Percentiles rank a stretch among this genome's conserved stretches.
phyloP scores from a whole-genome alignment of 1,139 yeast genomes.

The Eremothecium sinecaudum region DNA sequence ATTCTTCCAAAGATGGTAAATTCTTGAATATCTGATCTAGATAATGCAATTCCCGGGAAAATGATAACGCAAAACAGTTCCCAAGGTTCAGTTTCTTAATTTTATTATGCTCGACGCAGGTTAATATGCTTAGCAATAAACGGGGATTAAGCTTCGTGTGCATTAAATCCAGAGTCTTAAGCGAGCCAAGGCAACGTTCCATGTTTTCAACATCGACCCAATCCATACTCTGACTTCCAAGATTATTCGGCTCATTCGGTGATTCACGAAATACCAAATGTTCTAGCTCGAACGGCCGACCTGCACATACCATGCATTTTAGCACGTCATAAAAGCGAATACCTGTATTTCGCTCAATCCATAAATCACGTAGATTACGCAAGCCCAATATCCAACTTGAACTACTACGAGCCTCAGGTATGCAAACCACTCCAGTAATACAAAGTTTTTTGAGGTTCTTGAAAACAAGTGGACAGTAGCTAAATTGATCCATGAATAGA shows the following conservation, averaged over 20 bases:
- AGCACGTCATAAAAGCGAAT: conserved; percentile 17
- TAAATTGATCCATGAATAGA: neutral
- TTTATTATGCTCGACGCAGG: conserved; percentile 10
- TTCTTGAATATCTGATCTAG: neutral
- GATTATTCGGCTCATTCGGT: conserved; percentile 8
- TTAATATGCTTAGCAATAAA: conserved; percentile 15
- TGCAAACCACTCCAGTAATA: conserved; percentile 1
- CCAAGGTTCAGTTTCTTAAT: conserved; percentile 23
- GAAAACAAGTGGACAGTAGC: neutral
- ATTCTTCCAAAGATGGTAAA: conserved; percentile 15
- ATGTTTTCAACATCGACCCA: conserved; percentile 8
- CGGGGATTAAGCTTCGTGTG: conserved; percentile 25
- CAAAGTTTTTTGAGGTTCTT: neutral
- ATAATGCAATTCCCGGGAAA: conserved; percentile 10
- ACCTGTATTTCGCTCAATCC: conserved; percentile 27
- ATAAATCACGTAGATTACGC: conserved; percentile 18
- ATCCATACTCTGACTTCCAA: conserved; percentile 11
- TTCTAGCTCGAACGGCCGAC: conserved; percentile 14
- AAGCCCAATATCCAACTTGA: conserved; percentile 22
- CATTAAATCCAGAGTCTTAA: conserved; percentile 24
- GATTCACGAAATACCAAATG: conserved; percentile 26
- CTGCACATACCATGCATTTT: conserved; percentile 11
- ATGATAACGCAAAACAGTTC: conserved; percentile 22
- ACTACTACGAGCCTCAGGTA: neutral
- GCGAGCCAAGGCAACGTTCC: conserved; percentile 13